Conservation (phyloP, 345 rosid genomes). For the Clarkia xantiana region DNA sequence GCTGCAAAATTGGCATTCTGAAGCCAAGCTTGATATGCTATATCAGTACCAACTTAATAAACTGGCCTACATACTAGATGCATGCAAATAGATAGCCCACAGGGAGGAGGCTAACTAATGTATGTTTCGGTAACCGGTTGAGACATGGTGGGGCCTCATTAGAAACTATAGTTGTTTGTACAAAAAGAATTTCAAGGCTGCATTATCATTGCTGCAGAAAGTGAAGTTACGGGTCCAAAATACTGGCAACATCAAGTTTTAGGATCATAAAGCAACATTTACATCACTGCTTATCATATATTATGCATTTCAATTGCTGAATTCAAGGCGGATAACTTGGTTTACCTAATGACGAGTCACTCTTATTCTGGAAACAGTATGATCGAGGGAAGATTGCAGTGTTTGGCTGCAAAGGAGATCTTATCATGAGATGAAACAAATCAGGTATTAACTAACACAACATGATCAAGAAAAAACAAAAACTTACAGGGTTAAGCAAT, state of each 20-base stretch:
- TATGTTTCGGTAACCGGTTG: no score
- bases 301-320: background rate
- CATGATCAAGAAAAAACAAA: background rate
- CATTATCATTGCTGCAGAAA: no score
- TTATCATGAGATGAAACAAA: slow-evolving; percentile 5
- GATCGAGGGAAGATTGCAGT: slow-evolving; percentile 69
- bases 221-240: no score
- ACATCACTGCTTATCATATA: no score
- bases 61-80: no score
- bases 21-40: background rate
- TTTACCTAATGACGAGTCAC: slow-evolving; percentile 55
- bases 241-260: no score
- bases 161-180: no score
- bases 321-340: background rate
- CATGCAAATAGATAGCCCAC: no score
- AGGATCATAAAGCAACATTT: no score
- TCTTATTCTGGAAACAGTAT: slow-evolving; percentile 28
- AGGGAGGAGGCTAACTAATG: no score
- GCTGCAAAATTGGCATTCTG: background rate
- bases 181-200: no score
- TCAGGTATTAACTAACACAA: slow-evolving; percentile 3
- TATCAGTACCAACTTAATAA: background rate
- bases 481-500: slow-evolving; percentile 85
- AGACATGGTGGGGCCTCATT: no score
- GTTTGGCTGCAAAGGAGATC: slow-evolving; percentile 30